Evolutionary conservation across 352 stramenopile genomes (phyloP).

Genomic region (Globisporangium mamillatum): DNA sequence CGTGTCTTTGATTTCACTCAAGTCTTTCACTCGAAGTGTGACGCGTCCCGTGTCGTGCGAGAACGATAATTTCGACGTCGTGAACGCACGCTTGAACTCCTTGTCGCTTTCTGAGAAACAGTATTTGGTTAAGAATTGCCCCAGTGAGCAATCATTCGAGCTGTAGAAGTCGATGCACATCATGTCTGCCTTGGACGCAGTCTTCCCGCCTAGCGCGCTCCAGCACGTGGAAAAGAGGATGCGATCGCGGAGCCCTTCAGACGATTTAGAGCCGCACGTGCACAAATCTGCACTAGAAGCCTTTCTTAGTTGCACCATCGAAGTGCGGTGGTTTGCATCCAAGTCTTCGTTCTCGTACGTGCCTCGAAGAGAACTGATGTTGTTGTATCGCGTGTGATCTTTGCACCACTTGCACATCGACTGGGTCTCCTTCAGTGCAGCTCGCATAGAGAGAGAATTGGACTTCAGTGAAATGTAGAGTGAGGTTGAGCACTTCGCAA

Average conservation of each 20-base stretch:
- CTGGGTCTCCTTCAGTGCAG: conserved; percentile 76
- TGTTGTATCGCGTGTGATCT: conserved; percentile 76
- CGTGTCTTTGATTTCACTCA: conserved; percentile 66
- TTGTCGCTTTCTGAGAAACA: conserved; percentile 68
- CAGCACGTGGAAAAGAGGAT: conserved; percentile 86
- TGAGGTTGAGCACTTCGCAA: conserved; percentile 74
- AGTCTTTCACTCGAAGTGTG: conserved; percentile 66
- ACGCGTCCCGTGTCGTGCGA: conserved; percentile 79
- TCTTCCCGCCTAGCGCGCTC: conserved; percentile 74
- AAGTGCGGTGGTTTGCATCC: conserved; percentile 17
- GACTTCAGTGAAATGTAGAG: conserved; percentile 85
- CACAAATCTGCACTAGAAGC: conserved; percentile 34
- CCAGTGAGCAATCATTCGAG: conserved; percentile 78
- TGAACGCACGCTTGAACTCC: conserved; percentile 80
- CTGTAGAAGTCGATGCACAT: conserved; percentile 89
- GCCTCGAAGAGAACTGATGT: conserved; percentile 75
- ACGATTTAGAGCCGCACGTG: conserved; percentile 62
- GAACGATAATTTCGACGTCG: conserved; percentile 77
- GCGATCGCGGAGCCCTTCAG: conserved; percentile 51
- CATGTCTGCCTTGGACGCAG: conserved; percentile 80
- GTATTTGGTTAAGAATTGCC: conserved; percentile 78
- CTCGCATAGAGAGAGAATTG: conserved; percentile 83
- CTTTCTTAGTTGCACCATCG: not conserved
- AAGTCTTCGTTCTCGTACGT: conserved; percentile 27
- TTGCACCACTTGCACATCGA: conserved; percentile 86